Evolutionary conservation across 2,329 filamentous ascomycete species (phyloP).

Genomic region (Didymella sp.): DNA sequence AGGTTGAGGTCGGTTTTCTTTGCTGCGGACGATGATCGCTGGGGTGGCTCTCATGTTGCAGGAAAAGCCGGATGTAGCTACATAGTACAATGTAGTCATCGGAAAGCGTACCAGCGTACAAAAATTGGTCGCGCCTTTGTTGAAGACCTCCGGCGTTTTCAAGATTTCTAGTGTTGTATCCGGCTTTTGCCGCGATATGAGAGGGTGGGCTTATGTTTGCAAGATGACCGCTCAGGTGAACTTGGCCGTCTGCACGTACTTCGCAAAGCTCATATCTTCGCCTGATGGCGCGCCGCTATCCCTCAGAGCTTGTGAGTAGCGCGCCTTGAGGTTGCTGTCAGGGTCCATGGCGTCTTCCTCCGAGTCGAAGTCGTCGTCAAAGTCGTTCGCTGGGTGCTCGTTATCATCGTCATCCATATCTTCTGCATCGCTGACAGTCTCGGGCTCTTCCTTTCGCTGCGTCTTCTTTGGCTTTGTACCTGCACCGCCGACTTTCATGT

Average conservation of each 20-base stretch:
- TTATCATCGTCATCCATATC: conserved; percentile 60
- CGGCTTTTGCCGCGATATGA: too few relatives aligned
- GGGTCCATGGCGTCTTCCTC: conserved; percentile 65
- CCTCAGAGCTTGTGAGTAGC: conserved; percentile 78
- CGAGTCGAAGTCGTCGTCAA: conserved; percentile 60
- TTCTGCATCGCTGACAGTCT: conserved; percentile 60
- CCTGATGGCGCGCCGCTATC: conserved; percentile 53
- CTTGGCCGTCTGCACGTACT: conserved; percentile 55
- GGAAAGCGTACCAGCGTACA: too few relatives aligned
- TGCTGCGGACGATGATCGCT: not conserved
- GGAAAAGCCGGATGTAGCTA: too few relatives aligned
- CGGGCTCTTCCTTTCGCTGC: conserved; percentile 53
- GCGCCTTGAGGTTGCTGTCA: conserved; percentile 70
- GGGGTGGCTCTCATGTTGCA: too few relatives aligned
- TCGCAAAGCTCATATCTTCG: conserved; percentile 60
- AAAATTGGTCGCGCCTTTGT: too few relatives aligned
- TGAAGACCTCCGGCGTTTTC: too few relatives aligned
- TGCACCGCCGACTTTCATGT: conserved; percentile 70
- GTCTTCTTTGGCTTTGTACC: conserved; percentile 44
- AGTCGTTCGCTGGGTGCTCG: conserved; percentile 45
- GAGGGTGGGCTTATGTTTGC: not conserved
- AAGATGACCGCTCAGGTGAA: conserved; percentile 35
- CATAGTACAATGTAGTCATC: too few relatives aligned
- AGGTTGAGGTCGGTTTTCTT: not conserved
- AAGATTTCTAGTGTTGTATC: too few relatives aligned